phyloP scores from a whole-genome alignment of 129 eudicot species.

The Helianthus tuberosus region DNA sequence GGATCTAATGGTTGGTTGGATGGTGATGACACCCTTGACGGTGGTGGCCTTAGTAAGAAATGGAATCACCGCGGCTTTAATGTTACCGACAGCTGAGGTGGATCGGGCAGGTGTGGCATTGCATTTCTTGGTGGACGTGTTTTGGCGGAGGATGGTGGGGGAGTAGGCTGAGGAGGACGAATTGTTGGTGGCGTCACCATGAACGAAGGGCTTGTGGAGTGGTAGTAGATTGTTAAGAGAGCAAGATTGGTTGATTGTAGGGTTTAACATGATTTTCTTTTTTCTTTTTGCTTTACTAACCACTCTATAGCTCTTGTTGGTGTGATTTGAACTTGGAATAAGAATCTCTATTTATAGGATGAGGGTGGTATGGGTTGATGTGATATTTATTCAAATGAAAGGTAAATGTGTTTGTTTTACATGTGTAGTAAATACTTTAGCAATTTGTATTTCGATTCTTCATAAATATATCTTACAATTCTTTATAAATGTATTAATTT shows the following conservation, averaged over 20 bases:
- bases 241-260: constrained; percentile 30
- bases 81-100: constrained; percentile 18
- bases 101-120: constrained; percentile 15
- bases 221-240: constrained; percentile 29
- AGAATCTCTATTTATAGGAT: constrained; percentile 18
- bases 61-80: constrained; percentile 17
- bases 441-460: no score
- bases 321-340: background rate
- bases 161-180: constrained; percentile 36
- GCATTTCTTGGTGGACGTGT: constrained; percentile 20
- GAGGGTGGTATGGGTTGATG: no score
- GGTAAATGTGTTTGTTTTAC: no score
- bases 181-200: constrained; percentile 26
- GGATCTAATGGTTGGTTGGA: no score
- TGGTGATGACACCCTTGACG: no score
- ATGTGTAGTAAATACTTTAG: no score
- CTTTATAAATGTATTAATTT: no score
- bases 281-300: background rate
- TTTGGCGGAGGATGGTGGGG: constrained; percentile 15
- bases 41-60: background rate
- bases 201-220: constrained; percentile 29
- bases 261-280: constrained; percentile 26
- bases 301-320: background rate
- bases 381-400: no score
- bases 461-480: no score